Conservation (phyloP, 2,329 filamentous ascomycete species). For the Xylaria arbuscula region DNA sequence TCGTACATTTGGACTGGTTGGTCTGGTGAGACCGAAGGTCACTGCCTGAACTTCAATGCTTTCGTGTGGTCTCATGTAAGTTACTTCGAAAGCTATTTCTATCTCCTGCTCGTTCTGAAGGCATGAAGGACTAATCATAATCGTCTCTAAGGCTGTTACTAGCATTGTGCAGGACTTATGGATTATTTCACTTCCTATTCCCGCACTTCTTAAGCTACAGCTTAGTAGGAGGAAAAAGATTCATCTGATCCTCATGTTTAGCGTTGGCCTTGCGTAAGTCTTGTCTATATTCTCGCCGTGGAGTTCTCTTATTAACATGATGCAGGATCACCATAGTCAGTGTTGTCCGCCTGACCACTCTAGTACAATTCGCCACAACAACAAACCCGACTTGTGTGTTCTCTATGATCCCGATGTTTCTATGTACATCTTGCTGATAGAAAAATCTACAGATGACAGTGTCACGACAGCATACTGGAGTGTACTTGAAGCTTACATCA, state of each 20-base stretch:
- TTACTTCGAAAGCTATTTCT: not conserved
- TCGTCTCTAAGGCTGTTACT: constrained; percentile 22
- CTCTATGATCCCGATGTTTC: not conserved
- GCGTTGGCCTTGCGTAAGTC: constrained; percentile 33
- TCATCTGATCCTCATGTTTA: constrained; percentile 32
- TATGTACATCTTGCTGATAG: constrained; percentile 13
- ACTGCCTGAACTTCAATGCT: constrained; percentile 31
- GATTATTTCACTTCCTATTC: constrained; percentile 29
- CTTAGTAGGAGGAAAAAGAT: constrained; percentile 27
- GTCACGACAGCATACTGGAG: constrained; percentile 35
- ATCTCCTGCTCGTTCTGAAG: not conserved
- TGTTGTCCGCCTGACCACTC: constrained; percentile 27
- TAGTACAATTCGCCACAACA: constrained; percentile 32
- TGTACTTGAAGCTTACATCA: constrained; percentile 32
- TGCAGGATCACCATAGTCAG: constrained; percentile 30
- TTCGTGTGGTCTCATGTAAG: constrained; percentile 32
- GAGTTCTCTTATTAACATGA: constrained; percentile 12
- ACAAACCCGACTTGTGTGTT: constrained; percentile 31
- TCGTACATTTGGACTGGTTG: constrained; percentile 30
- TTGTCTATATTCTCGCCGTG: constrained; percentile 5
- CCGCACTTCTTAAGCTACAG: constrained; percentile 27
- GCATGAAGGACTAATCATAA: constrained; percentile 13
- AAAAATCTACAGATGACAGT: constrained; percentile 25
- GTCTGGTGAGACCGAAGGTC: constrained; percentile 22
- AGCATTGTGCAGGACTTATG: constrained; percentile 31